Evolutionary conservation across 306 rosid genomes (phyloP), one percentile per base, ranked within the genome.

Genomic region (Coriaria nepalensis): DNA sequence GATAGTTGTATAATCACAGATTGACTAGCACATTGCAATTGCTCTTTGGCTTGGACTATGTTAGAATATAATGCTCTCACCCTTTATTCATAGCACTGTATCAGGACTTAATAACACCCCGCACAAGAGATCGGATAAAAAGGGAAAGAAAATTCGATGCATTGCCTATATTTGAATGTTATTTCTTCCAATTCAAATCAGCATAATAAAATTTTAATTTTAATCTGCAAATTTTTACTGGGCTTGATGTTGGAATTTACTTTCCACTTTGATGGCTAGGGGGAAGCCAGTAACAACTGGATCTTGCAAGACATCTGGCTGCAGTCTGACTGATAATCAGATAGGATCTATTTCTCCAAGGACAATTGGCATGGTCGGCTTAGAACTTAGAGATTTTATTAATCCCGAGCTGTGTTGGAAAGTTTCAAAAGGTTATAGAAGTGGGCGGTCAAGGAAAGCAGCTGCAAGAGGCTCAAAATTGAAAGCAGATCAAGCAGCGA

Each of bases 361-460:
- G 65, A 62, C 52, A 63, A 68, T 68, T 53, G 56, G 58, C 52
- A 54, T 64, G 35, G 52, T 47, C 6, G 48, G 61, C 5, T 13
- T 62, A 47, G 69, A 68, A 57, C 64, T 57, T 46, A 37, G 56
- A 10, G 47, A 54, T 37, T 54, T 58, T 42, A 68, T 62, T 6
- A 52, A 56, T 52, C 47, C 69, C 6, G 57, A 62, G 20, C 52
- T 68, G 69, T 50, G 45, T 0, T 68, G 74, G 74, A 68, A 57
- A 20, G 57, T 57, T 10, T 41, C 65, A 6, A 68, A 57, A 43
- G 69, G 74, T 14, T 62, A 20, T 13, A 43, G 69, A 42, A 56
- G 74, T 37, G 48, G 74, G 68, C 50, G 74, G n/a, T 52, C 55
- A 36, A 52, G 74, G 63, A 68, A 68, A 57, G 49, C 6, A 0